Base-by-base conservation (phyloP, 1,139 yeast species). In the Geotrichum europaeum region DNA sequence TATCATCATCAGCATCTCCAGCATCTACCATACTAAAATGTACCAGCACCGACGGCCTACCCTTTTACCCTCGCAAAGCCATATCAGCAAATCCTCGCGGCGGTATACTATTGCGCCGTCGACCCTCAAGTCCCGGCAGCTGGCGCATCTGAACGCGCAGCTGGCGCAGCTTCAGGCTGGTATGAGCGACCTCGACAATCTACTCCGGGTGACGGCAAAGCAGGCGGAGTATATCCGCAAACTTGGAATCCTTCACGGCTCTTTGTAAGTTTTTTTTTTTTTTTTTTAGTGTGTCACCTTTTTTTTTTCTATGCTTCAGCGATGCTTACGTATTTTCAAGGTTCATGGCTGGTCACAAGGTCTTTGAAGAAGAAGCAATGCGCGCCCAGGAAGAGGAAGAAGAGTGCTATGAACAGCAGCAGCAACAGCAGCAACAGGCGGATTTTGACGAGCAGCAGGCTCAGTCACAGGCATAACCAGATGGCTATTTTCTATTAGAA, bases 311-410 rank as follows among this genome's bases (percentile, higher is more conserved):
- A 18, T 15, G 10, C 25, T 15, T 28, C 18, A 12, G 22, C 20
- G 32, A 13, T 18, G 10, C 52, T 40, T 32, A 59, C 59, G 57
- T 15, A 32, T 45, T 43, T 49, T 34, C 18, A 51, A 75, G 77
- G 65, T 82, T 84, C 67, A 83, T 84, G 86, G 86, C 87, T 4
- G 79, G 84, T 66, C 85, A 83, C 66, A 78, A 79, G 51, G 85
- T 83, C n/a, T 83, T 83, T 69, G 87, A 82, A 62, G 79, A 79
- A 62, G 85, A 82, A 52, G 72, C 70, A 28, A 54, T 66, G 59
- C 63, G 60, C 24, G 49, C 57, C 4, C 57, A 58, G 43, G 58
- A 52, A 47, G 60, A 54, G 1, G 59, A 51, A 36, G 59, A 53
- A 52, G 13, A 18, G 28, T 24, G 18, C n/a, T 24, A 47, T 40